Evolutionary conservation across 306 rosid genomes (phyloP).

Genomic region (Vigna mungo): DNA sequence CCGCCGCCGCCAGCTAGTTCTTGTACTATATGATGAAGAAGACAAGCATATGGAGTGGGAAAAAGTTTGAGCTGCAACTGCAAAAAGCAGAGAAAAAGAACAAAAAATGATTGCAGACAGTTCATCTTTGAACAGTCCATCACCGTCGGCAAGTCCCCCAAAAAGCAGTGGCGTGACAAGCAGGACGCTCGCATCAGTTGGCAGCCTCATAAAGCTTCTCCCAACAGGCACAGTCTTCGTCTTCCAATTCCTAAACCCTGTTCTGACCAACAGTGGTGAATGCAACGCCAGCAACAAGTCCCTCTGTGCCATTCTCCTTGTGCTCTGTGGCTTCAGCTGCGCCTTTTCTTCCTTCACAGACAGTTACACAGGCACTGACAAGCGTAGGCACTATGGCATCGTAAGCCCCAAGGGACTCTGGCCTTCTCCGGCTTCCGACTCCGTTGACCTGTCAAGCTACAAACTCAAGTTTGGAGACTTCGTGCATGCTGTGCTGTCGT

Average conservation of each 20-base stretch:
- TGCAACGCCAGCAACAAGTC: constrained; percentile 61
- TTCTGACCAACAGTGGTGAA: constrained; percentile 68
- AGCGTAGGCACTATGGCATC: constrained; percentile 58
- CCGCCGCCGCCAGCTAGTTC: not conserved
- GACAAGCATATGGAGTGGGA: not conserved
- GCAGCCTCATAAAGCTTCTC: constrained; percentile 70
- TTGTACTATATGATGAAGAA: not conserved
- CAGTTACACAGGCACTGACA: constrained; percentile 66
- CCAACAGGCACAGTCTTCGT: constrained; percentile 86
- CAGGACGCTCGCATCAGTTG: constrained; percentile 52
- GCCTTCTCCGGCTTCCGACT: constrained; percentile 53
- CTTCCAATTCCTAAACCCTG: constrained; percentile 71
- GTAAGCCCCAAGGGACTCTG: constrained; percentile 67
- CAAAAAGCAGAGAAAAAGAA: not conserved
- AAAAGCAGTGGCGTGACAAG: not conserved
- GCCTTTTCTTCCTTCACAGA: constrained; percentile 75
- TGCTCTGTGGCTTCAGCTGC: constrained; percentile 60
- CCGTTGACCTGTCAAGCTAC: constrained; percentile 51
- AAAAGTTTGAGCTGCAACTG: not conserved
- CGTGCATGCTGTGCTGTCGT: constrained; percentile 64
- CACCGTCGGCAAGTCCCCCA: not conserved
- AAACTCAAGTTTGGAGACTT: constrained; percentile 66
- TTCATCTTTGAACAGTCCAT: constrained; percentile 16
- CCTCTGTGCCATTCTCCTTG: constrained; percentile 50
- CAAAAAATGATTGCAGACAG: constrained; percentile 43